These are phyloP conservation scores for Penicillium daleae DNA, from an alignment of 495 filamentous ascomycete species.

Conservation along the genomic window DNA sequence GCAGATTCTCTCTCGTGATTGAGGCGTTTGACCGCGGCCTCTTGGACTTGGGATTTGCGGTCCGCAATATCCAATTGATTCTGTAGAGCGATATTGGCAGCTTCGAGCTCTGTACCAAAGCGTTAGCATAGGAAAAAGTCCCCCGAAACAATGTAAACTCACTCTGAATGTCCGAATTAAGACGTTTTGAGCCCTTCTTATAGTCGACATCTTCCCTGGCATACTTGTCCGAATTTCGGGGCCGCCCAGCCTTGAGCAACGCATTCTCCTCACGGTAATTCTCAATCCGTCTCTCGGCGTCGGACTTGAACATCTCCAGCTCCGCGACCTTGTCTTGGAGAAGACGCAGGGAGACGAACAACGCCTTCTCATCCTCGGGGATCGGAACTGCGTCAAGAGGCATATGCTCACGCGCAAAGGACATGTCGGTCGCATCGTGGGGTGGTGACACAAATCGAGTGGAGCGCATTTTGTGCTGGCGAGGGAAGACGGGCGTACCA, in stretches of 20 bases:
- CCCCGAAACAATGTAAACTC: conserved; percentile 25
- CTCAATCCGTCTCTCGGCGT: conserved; percentile 58
- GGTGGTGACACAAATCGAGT: conserved; percentile 61
- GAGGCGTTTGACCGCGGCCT: conserved; percentile 61
- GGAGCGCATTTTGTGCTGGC: conserved; percentile 50
- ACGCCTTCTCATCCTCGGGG: conserved; percentile 68
- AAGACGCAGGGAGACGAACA: conserved; percentile 68
- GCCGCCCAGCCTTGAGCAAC: conserved; percentile 51
- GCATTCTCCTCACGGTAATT: conserved; percentile 61
- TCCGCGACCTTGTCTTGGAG: conserved; percentile 68
- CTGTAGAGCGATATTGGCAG: conserved; percentile 59
- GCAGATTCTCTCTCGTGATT: conserved; percentile 68
- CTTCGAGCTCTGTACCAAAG: conserved; percentile 55
- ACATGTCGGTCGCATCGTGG: conserved; percentile 44
- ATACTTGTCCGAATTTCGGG: conserved; percentile 49
- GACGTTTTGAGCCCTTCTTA: conserved; percentile 40
- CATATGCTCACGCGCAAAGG: conserved; percentile 46
- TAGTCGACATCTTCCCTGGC: conserved; percentile 43
- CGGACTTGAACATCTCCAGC: conserved; percentile 62
- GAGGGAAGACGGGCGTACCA: conserved; percentile 65
- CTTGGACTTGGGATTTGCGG: conserved; percentile 61
- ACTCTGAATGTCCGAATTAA: conserved; percentile 58
- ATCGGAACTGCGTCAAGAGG: conserved; percentile 66
- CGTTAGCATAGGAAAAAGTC: conserved; percentile 13
- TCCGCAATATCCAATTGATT: conserved; percentile 61